phyloP scores from a whole-genome alignment of 2,329 filamentous ascomycete species.

The Calycina marina region DNA sequence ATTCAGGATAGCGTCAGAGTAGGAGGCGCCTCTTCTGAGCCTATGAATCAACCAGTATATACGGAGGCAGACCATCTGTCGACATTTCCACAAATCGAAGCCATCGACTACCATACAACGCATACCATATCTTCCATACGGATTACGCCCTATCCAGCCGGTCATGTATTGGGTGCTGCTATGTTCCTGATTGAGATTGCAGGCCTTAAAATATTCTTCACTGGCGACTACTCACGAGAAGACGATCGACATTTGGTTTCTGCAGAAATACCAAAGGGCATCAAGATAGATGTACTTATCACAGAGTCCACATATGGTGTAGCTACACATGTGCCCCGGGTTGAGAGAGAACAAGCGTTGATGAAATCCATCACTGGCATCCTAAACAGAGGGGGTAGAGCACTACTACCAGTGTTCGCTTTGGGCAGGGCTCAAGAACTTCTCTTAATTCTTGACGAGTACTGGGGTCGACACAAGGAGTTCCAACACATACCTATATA shows the following conservation, averaged over 20 bases:
- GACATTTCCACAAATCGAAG: slow-evolving; percentile 87
- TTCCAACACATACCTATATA: slow-evolving; percentile 90
- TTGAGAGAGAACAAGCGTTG: slow-evolving; percentile 81
- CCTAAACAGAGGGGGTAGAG: slow-evolving; percentile 79
- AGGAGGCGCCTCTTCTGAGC: slow-evolving; percentile 46
- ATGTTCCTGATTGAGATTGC: slow-evolving; percentile 99
- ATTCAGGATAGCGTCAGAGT: slow-evolving; percentile 95
- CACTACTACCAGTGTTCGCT: slow-evolving; percentile 89
- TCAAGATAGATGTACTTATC: slow-evolving; percentile 92
- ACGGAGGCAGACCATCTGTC: slow-evolving; percentile 91
- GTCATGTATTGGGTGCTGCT: slow-evolving; percentile 92
- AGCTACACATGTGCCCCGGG: slow-evolving; percentile 76
- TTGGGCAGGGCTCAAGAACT: slow-evolving; percentile 88
- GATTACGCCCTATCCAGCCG: slow-evolving; percentile 92
- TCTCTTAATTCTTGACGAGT: slow-evolving; percentile 88
- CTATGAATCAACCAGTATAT: slow-evolving; percentile 61
- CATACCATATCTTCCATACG: slow-evolving; percentile 93
- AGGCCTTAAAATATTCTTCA: slow-evolving; percentile 92
- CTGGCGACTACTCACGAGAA: slow-evolving; percentile 91
- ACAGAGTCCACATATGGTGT: slow-evolving; percentile 97
- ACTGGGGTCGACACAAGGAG: slow-evolving; percentile 82
- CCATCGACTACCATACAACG: slow-evolving; percentile 96
- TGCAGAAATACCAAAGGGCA: slow-evolving; percentile 71
- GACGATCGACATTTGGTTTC: slow-evolving; percentile 92
- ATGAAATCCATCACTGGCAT: slow-evolving; percentile 93